phyloP scores from a whole-genome alignment of 192 early-diverging fungal genomes.

The Coemansia sp. region DNA sequence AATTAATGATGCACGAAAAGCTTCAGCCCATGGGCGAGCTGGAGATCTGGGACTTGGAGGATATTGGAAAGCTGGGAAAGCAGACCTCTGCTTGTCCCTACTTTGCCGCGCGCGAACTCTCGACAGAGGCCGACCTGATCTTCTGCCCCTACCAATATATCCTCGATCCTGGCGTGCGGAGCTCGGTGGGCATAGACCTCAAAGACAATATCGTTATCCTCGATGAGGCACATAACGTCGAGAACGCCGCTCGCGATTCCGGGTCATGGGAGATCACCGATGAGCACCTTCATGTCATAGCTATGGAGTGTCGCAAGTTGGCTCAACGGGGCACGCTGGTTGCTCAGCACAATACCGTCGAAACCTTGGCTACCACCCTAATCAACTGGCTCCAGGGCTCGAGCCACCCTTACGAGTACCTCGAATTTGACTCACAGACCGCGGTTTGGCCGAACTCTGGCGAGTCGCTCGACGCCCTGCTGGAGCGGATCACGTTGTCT shows the following conservation, averaged over 20 bases:
- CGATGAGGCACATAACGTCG: slow-evolving; percentile 71
- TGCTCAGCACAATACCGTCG: slow-evolving; percentile 17
- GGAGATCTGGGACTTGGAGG: slow-evolving; percentile 67
- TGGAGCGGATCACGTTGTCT: slow-evolving; percentile 20
- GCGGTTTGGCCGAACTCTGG: slow-evolving; percentile 37
- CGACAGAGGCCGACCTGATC: slow-evolving; percentile 57
- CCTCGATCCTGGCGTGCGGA: slow-evolving; percentile 61
- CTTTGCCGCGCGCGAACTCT: slow-evolving; percentile 56
- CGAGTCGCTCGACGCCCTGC: slow-evolving; percentile 9
- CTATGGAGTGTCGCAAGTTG: slow-evolving; percentile 40
- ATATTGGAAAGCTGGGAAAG: slow-evolving; percentile 53
- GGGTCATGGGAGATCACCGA: slow-evolving; percentile 57
- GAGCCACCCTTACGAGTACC: slow-evolving; percentile 25
- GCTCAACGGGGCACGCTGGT: slow-evolving; percentile 7
- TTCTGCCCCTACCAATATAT: slow-evolving; percentile 74
- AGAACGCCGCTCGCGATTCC: slow-evolving; percentile 59
- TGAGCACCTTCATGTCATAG: slow-evolving; percentile 29
- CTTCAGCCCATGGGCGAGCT: slow-evolving; percentile 11
- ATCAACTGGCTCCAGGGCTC: slow-evolving; percentile 24
- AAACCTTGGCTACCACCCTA: slow-evolving; percentile 13
- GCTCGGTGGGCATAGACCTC: slow-evolving; percentile 55
- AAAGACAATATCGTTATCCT: slow-evolving; percentile 59
- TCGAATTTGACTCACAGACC: slow-evolving; percentile 35
- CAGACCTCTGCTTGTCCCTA: slow-evolving; percentile 58
- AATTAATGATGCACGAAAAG: not conserved